Percentiles rank a stretch among this genome's conserved stretches.
Conservation (phyloP, 306 rosid genomes). For the Rosa persica region DNA sequence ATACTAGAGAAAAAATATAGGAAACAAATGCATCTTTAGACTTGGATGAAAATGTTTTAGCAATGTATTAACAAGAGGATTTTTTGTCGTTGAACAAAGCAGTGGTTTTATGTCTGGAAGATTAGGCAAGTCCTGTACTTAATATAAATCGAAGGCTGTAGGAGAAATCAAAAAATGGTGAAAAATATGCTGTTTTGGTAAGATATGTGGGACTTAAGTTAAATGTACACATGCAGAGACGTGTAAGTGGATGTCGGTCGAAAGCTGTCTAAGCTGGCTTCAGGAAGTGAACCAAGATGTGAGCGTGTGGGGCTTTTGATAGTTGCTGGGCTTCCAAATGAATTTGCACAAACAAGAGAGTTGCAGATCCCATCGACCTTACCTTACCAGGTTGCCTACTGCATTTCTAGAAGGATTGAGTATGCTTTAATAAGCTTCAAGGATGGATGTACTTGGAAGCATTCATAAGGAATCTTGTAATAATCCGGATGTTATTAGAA, state of each 20-base stretch:
- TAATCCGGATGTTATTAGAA: neutral
- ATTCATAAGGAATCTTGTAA: neutral
- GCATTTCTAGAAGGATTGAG: constrained; percentile 23
- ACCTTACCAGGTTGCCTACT: constrained; percentile 55
- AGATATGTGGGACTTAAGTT: constrained; percentile 1
- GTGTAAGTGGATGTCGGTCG: constrained; percentile 64
- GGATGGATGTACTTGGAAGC: neutral
- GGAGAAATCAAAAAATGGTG: neutral
- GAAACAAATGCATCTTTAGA: no score
- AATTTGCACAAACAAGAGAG: constrained; percentile 36
- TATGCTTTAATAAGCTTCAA: neutral
- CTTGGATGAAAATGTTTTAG: no score
- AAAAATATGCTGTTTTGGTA: neutral
- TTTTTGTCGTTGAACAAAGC: no score
- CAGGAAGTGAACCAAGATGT: constrained; percentile 51
- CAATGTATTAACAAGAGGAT: no score
- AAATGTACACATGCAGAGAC: constrained; percentile 39
- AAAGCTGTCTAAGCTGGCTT: constrained; percentile 65
- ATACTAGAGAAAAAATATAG: no score
- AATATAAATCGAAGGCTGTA: neutral
- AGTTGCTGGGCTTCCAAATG: constrained; percentile 59
- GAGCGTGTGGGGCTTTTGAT: constrained; percentile 68
- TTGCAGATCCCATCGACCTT: constrained; percentile 44
- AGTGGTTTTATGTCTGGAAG: no score
- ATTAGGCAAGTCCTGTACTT: neutral